Percentiles rank a stretch among this genome's conserved stretches.
Evolutionary conservation across 2,329 filamentous ascomycete species (phyloP).

Genomic region (Claviceps humidiphila): DNA sequence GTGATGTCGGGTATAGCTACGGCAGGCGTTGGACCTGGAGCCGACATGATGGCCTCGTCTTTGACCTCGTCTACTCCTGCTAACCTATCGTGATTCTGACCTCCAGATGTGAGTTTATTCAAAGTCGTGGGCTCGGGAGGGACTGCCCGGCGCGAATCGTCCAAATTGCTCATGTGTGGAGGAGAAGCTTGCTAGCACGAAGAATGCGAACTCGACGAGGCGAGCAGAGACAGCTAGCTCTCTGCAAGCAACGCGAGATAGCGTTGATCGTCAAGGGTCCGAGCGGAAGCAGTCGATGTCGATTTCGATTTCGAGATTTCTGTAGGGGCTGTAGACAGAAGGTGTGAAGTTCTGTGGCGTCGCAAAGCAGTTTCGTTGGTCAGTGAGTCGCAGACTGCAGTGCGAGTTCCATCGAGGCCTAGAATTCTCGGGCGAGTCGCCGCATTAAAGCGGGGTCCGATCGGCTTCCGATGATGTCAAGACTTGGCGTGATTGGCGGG

Average conservation of each 20-base stretch:
- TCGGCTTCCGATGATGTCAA: conserved; percentile 6
- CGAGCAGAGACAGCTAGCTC: conserved; percentile 2
- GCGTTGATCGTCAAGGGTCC: background rate
- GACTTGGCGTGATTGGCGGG: conserved; percentile 2
- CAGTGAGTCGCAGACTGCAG: background rate
- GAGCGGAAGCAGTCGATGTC: no score
- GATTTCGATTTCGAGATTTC: no score
- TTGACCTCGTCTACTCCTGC: conserved; percentile 14
- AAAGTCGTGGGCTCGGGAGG: conserved; percentile 1
- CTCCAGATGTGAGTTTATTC: conserved; percentile 6
- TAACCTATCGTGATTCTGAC: conserved; percentile 17
- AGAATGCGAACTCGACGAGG: background rate
- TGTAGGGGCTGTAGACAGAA: background rate
- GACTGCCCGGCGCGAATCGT: background rate
- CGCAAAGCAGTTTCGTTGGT: background rate
- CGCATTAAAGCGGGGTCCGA: background rate
- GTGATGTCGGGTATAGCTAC: conserved; percentile 52
- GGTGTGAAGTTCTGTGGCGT: background rate
- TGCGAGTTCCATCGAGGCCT: background rate
- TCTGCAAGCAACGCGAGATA: conserved; percentile 1
- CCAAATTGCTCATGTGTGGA: background rate
- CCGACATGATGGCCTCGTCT: conserved; percentile 11
- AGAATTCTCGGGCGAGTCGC: conserved; percentile 2
- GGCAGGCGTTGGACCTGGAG: conserved; percentile 9
- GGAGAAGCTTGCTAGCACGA: background rate